These are phyloP conservation scores for Prunus mira DNA, from an alignment of 306 rosid genomes.

Conservation along the genomic window DNA sequence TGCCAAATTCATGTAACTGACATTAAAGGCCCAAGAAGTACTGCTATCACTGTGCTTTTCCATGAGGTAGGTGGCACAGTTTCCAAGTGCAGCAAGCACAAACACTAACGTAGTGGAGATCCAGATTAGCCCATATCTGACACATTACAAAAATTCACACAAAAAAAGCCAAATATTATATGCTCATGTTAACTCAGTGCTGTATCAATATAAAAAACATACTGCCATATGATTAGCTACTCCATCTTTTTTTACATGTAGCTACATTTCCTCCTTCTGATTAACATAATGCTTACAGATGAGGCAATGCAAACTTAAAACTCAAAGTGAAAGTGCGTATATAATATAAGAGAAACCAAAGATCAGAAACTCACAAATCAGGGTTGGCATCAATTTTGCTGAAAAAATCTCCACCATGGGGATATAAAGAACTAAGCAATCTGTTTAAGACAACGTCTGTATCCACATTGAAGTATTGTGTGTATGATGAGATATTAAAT, in stretches of 20 bases:
- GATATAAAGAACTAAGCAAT: constrained; percentile 77
- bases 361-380: constrained; percentile 69
- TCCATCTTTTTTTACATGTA: not conserved
- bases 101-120: constrained; percentile 89
- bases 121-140: constrained; percentile 82
- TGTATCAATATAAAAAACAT: constrained; percentile 5
- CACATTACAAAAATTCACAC: constrained; percentile 12
- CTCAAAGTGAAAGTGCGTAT: not conserved
- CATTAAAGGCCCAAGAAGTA: constrained; percentile 79
- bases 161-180: constrained; percentile 18
- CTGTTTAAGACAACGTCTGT: constrained; percentile 78
- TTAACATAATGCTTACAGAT: not conserved
- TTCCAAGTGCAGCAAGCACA: constrained; percentile 86
- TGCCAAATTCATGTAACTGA: constrained; percentile 72
- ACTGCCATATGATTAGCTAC: not conserved
- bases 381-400: constrained; percentile 95
- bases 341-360: not conserved
- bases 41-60: constrained; percentile 44
- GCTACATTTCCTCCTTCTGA: not conserved
- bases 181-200: constrained; percentile 11
- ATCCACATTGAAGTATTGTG: constrained; percentile 88
- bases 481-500: constrained; percentile 75
- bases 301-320: constrained; percentile 4
- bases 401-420: constrained; percentile 75
- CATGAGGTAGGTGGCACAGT: constrained; percentile 90